Conservation (phyloP, 2,329 filamentous ascomycete species). For the Chaetothyriales sp. region DNA sequence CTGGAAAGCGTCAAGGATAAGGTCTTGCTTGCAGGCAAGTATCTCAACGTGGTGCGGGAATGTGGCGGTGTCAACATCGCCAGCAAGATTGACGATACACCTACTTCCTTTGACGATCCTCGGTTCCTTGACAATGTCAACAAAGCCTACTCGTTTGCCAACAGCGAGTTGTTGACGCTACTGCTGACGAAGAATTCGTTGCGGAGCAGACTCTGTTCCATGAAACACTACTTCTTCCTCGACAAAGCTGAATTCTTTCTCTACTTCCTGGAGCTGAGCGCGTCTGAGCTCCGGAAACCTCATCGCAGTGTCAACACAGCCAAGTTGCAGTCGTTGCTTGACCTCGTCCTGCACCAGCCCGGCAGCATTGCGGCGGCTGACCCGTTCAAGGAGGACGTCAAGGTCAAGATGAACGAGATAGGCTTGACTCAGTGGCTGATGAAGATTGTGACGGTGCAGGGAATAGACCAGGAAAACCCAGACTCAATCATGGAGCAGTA, state of each 20-base stretch:
- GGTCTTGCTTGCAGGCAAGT: slow-evolving; percentile 87
- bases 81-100: slow-evolving; percentile 69
- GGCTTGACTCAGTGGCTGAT: slow-evolving; percentile 87
- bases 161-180: slow-evolving; percentile 78
- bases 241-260: slow-evolving; percentile 96
- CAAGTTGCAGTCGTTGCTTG: slow-evolving; percentile 90
- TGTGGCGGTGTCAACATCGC: slow-evolving; percentile 91
- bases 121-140: slow-evolving; percentile 94
- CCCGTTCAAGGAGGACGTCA: slow-evolving; percentile 96
- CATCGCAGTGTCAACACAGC: slow-evolving; percentile 77
- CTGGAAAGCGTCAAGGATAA: slow-evolving; percentile 84
- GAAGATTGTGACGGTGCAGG: slow-evolving; percentile 90
- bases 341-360: slow-evolving; percentile 88
- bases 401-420: slow-evolving; percentile 91
- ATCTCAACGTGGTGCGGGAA: slow-evolving; percentile 92
- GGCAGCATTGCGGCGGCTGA: slow-evolving; percentile 87
- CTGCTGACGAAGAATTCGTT: slow-evolving; percentile 86
- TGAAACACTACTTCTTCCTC: slow-evolving; percentile 99
- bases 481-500: slow-evolving; percentile 51
- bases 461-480: slow-evolving; percentile 68
- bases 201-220: slow-evolving; percentile 67
- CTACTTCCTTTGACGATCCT: slow-evolving; percentile 77
- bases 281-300: slow-evolving; percentile 78
- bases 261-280: slow-evolving; percentile 84
- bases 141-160: slow-evolving; percentile 84